Evolutionary conservation across 192 early-diverging fungal species (phyloP), one percentile per base, ranked within the genome.

Genomic region (Backusella luteola): DNA sequence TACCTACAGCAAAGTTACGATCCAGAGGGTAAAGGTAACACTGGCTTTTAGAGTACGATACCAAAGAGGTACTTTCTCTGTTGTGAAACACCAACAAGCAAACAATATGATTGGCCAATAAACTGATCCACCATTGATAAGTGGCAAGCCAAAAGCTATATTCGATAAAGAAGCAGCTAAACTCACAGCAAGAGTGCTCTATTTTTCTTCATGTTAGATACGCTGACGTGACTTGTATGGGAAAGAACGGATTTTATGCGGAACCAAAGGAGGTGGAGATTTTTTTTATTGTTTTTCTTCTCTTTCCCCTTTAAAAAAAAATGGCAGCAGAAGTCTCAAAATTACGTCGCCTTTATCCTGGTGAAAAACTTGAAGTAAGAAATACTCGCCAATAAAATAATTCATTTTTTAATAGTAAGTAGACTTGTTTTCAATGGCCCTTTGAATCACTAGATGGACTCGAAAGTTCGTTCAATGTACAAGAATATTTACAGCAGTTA

Each of bases 401-500:
- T 39, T 39, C 9, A 39, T 39, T 39, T 39, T 39, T 39, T 39
- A 39, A 39, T 39, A 39, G 11, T 39, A 39, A 39, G 2, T 53
- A 87, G 88, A 73, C 80, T 74, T 66, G 82, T 0, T 89, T 85
- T 56, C 80, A 86, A 69, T 89, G 85, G 82, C 81, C 85, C 46
- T 53, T 79, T 7, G 68, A 85, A 42, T 66, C 90, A 7, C 77
- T 93, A 53, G 89, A 90, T 29, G 83, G 90, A 3, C 86, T 94
- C 36, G 91, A 93, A 14, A 91, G 91, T 4, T 84, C 93, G 4
- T 91, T 93, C 59, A 86, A 90, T 11, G 85, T 90, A 21, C 94
- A 96, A 75, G 88, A 92, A 75, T 95, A 95, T 74, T 85, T 98
- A 29, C 95, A 97, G 74, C 79, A 84, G 6, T 84, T 91, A 15